Evolutionary conservation across 305 asterid species (phyloP).

Genomic region (Fraxinus velutina): DNA sequence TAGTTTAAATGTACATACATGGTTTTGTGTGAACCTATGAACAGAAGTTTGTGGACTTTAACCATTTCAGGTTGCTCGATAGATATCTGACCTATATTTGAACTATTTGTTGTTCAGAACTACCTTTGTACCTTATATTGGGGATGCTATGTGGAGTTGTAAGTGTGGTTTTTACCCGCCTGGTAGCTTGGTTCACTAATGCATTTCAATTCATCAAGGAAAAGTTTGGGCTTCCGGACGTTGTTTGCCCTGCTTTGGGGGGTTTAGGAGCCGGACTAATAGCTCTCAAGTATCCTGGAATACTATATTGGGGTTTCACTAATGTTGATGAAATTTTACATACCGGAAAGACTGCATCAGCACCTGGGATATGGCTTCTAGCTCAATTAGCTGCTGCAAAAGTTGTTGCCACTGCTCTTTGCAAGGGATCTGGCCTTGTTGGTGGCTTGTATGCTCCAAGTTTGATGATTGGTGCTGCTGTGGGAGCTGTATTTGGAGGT

Average conservation of each 20-base stretch:
- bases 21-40: neutral
- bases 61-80: conserved; percentile 21
- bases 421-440: conserved; percentile 96
- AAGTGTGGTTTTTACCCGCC: conserved; percentile 72
- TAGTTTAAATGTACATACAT: neutral
- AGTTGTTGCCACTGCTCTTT: conserved; percentile 90
- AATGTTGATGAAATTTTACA: conserved; percentile 93
- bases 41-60: conserved; percentile 20
- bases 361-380: conserved; percentile 94
- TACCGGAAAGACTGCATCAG: conserved; percentile 96
- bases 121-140: conserved; percentile 85
- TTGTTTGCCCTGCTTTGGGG: conserved; percentile 94
- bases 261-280: conserved; percentile 96
- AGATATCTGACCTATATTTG: conserved; percentile 29
- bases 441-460: conserved; percentile 98
- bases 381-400: conserved; percentile 87
- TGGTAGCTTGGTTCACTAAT: conserved; percentile 70
- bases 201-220: conserved; percentile 68
- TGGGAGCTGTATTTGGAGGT: conserved; percentile 98
- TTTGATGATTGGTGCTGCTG: conserved; percentile 99
- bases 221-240: conserved; percentile 70
- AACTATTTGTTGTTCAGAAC: conserved; percentile 55
- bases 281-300: conserved; percentile 94
- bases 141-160: conserved; percentile 98
- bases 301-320: conserved; percentile 94